Conservation (phyloP, 2,329 filamentous ascomycete species). For the Fusarium verticillioides region DNA sequence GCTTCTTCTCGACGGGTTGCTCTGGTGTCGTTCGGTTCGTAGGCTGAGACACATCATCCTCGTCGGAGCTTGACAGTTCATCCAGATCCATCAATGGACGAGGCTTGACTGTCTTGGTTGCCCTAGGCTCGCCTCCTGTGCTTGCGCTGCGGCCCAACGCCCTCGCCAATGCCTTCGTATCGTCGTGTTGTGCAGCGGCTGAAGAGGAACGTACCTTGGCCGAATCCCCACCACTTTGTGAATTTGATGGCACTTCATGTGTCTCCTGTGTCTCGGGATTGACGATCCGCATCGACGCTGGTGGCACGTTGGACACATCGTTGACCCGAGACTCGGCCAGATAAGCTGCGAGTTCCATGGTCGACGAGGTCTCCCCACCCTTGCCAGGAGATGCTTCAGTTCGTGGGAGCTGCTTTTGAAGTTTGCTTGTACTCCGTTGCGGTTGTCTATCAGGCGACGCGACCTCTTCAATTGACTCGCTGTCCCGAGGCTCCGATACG, state of each 20-base stretch:
- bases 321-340: conserved; percentile 60
- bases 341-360: conserved; percentile 56
- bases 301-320: conserved; percentile 66
- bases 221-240: conserved; percentile 43
- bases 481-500: conserved; percentile 55
- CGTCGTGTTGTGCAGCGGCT: conserved; percentile 52
- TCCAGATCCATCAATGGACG: conserved; percentile 75
- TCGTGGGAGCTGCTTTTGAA: conserved; percentile 74
- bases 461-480: conserved; percentile 58
- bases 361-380: conserved; percentile 47
- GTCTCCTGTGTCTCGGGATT: conserved; percentile 62
- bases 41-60: conserved; percentile 50
- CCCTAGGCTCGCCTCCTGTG: conserved; percentile 60
- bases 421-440: conserved; percentile 72
- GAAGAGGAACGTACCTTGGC: conserved; percentile 49
- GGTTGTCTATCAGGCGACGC: conserved; percentile 60
- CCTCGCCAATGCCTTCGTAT: conserved; percentile 46
- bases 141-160: conserved; percentile 43
- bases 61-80: conserved; percentile 72
- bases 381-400: conserved; percentile 61
- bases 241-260: conserved; percentile 50
- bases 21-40: conserved; percentile 30
- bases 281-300: conserved; percentile 68
- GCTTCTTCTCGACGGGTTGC: conserved; percentile 31
- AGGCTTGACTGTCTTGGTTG: conserved; percentile 60